Base-by-base conservation (phyloP, 176 grass and related monocot species). In the Hyparrhenia diplandra region DNA sequence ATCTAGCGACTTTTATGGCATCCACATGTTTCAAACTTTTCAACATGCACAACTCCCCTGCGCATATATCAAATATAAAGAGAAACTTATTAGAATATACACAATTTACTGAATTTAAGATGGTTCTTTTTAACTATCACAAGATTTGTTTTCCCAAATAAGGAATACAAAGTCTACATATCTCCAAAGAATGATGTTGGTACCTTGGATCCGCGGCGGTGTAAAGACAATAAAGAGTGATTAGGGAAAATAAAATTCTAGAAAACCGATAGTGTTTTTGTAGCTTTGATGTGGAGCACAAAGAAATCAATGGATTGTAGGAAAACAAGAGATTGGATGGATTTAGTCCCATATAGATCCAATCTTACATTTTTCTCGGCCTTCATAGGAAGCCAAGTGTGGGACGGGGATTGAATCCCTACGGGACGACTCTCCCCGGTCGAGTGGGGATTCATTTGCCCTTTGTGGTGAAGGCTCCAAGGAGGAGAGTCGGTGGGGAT, bases 301-400 rank as follows among this genome's bases (percentile, higher is more conserved):
- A 0, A 32, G 0, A 24, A n/a, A 6, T 25, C 1, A 27, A 67
- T 14, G 18, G 8, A 1, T 0, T 13, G 0, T 16, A 4, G 9
- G 6, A 34, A 5, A 5, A n/a, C 8, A n/a, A 14, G 0, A 79
- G 11, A n/a, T 51, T 34, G 4, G 5, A 28, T 12, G 16, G 4
- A 1, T 18, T 37, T 64, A n/a, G n/a, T n/a, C n/a, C n/a, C n/a
- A n/a, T n/a, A n/a, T n/a, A n/a, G n/a, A n/a, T n/a, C n/a, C n/a
- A n/a, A n/a, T n/a, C n/a, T n/a, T n/a, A n/a, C n/a, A n/a, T n/a
- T n/a, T n/a, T n/a, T n/a, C n/a, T n/a, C n/a, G n/a, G n/a, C n/a
- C n/a, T n/a, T n/a, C n/a, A n/a, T n/a, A n/a, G n/a, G n/a, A n/a
- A n/a, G n/a, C n/a, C n/a, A n/a, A n/a, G n/a, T n/a, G n/a, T n/a